phyloP scores from a whole-genome alignment of 768 basidiomycete species.

The Nevesoporus exiguus region DNA sequence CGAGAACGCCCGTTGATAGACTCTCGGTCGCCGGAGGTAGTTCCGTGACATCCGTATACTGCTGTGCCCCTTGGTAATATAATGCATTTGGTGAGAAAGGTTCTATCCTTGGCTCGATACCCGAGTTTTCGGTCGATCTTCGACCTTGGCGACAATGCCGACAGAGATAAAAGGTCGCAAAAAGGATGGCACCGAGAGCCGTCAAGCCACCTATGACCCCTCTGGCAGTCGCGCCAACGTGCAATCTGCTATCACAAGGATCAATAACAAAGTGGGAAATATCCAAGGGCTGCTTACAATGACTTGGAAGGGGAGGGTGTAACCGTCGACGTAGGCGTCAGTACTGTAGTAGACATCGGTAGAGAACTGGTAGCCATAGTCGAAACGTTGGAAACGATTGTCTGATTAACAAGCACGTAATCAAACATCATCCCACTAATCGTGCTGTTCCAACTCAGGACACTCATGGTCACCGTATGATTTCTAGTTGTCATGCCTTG shows the following conservation, averaged over 20 bases:
- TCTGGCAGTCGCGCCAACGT: conserved; percentile 11
- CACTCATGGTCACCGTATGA: conserved; percentile 12
- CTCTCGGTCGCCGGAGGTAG: not conserved
- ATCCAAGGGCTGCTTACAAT: not conserved
- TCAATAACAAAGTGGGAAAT: not conserved
- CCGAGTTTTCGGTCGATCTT: not conserved
- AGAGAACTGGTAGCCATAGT: not conserved
- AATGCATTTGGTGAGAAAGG: not conserved
- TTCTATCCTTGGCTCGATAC: not conserved
- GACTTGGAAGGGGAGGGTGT: not conserved
- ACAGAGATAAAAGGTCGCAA: conserved; percentile 4
- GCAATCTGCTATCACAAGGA: not conserved
- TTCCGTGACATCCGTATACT: not conserved
- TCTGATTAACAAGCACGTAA: conserved; percentile 17
- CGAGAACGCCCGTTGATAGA: not conserved
- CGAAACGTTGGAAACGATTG: not conserved
- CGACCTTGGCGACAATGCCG: not conserved
- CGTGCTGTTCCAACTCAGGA: conserved; percentile 11
- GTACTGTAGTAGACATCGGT: not conserved
- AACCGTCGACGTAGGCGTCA: not conserved
- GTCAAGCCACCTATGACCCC: conserved; percentile 12
- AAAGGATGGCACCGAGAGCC: conserved; percentile 1
- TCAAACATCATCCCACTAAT: conserved; percentile 21
- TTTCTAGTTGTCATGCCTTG: conserved; percentile 15
- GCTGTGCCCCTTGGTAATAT: not conserved